A percentile compares a stretch with the other conserved stretches of the same genome.
Evolutionary conservation across 306 rosid species (phyloP).

Genomic region (Myrica gale): DNA sequence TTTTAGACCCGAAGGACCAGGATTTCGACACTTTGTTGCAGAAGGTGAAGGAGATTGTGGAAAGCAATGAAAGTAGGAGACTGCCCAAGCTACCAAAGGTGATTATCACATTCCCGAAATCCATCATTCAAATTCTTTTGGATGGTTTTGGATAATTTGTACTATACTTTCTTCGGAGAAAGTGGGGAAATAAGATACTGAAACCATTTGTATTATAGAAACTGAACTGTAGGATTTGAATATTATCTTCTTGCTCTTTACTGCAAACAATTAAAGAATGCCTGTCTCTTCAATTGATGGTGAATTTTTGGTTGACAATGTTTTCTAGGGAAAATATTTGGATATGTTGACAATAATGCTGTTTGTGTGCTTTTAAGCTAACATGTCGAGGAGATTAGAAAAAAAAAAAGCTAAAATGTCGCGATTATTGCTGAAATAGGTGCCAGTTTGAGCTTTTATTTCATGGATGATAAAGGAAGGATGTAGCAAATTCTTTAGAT

Average conservation of each 20-base stretch:
- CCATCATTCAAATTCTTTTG: not conserved
- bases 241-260: not conserved
- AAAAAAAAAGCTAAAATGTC: no score
- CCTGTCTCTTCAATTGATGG: not conserved
- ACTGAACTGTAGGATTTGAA: not conserved
- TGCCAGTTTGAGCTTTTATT: not conserved
- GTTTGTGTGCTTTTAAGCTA: not conserved
- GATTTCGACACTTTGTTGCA: no score
- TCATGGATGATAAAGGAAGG: not conserved
- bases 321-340: not conserved
- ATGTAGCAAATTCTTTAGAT: not conserved
- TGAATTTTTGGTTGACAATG: not conserved
- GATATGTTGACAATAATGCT: not conserved
- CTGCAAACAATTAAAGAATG: not conserved
- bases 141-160: not conserved
- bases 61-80: conserved; percentile 90
- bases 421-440: not conserved
- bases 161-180: conserved; percentile 1
- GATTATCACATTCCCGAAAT: not conserved
- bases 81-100: conserved; percentile 99
- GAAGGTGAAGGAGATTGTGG: conserved; percentile 74
- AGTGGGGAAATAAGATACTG: not conserved
- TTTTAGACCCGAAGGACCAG: conserved; percentile 54
- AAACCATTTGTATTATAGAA: not conserved
- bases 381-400: not conserved